Evolutionary conservation across 2,329 filamentous ascomycete genomes (phyloP), one percentile per base, ranked within the genome.

Genomic region (Claviceps arundinis): DNA sequence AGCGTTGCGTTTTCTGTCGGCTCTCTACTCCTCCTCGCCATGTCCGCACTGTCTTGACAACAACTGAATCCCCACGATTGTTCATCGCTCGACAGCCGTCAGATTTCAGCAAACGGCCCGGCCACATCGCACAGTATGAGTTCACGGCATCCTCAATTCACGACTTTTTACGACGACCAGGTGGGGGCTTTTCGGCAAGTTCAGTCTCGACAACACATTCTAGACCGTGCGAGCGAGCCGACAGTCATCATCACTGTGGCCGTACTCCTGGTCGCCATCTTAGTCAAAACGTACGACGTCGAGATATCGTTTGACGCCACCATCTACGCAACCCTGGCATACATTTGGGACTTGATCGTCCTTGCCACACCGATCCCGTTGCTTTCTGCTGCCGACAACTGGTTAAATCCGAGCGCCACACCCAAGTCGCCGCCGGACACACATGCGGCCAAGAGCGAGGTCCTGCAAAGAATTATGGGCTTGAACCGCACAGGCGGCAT

Each of bases 311-410:
- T 68, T 7, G 59, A 63, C 42, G 60, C 58, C 13, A 56, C 60
- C 5, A 46, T 64, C 43, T 58, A 56, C 47, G 55, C 63, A 19
- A 43, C 65, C 14, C 60, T 58, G 53, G 69, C 74, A 58, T 62
- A 81, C 50, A 61, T 81, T 40, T 87, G 84, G 82, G 77, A 85
- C 66, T 64, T 65, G 26, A 55, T 84, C 34, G 75, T 87, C 51
- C 72, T 73, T 56, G 48, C 77, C 37, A 73, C 75, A 14, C 85
- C 85, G 1, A 70, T 74, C 16, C 67, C 69, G 26, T 60, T 85
- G 1, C 65, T 87, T 38, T 76, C 80, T 66, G 68, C 74, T 50
- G 56, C 83, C 57, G 77, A 82, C 62, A 61, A 65, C 64, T 80
- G 70, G 74, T 73, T 77, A 56, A 73, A 70, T 62, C 73, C 69